These are phyloP conservation scores for Aspergillus aculeatus DNA, from an alignment of 2,329 filamentous ascomycete species.

Conservation along the genomic window DNA sequence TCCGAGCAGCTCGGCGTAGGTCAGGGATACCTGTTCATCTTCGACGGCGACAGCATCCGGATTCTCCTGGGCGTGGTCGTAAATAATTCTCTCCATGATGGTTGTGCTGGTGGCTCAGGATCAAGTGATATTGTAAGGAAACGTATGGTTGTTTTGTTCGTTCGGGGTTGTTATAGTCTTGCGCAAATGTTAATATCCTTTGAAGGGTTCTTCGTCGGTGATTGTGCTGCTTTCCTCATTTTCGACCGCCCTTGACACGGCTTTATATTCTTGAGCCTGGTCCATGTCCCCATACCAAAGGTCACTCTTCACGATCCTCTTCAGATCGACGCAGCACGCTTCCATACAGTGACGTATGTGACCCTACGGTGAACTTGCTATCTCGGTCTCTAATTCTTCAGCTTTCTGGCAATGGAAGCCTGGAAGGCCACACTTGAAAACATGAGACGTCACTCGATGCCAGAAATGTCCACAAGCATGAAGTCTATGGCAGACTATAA, in stretches of 20 bases:
- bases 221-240: no score
- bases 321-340: neutral
- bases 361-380: neutral
- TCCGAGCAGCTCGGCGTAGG: neutral
- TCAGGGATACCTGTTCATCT: neutral
- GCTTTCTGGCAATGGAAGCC: no score
- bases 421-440: no score
- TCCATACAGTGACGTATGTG: neutral
- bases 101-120: neutral
- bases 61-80: neutral
- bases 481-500: neutral
- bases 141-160: neutral
- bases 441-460: neutral
- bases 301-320: neutral
- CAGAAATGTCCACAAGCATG: neutral
- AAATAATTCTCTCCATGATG: neutral
- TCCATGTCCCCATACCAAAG: neutral
- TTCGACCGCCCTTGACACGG: neutral
- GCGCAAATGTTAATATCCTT: neutral
- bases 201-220: neutral
- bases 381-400: no score
- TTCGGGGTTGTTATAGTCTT: neutral
- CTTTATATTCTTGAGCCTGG: neutral
- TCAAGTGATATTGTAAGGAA: neutral
- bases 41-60: neutral